Conservation (phyloP, 169 alveolate genomes). For the Plasmodium relictum region DNA sequence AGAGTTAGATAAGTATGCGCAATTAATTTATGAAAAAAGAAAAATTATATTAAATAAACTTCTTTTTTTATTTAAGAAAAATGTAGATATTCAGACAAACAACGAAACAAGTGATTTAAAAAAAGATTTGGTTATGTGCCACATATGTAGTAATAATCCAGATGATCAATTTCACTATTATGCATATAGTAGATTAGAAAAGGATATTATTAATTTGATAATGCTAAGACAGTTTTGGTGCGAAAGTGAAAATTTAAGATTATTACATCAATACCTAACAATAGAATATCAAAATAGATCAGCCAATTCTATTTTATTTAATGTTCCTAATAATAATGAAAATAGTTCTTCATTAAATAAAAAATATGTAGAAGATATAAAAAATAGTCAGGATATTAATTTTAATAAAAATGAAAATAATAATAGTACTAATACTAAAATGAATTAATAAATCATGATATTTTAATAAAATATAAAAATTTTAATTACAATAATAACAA, state of each 20-base stretch:
- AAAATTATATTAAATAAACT: conserved; percentile 32
- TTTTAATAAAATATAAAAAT: background rate
- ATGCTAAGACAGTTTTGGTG: conserved; percentile 75
- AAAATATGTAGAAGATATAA: conserved; percentile 26
- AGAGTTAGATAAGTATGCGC: conserved; percentile 49
- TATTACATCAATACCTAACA: conserved; percentile 42
- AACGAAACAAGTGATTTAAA: conserved; percentile 75
- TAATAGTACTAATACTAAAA: background rate
- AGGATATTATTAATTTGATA: conserved; percentile 70
- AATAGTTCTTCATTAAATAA: conserved; percentile 12
- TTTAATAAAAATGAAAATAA: background rate
- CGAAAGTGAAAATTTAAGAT: conserved; percentile 57
- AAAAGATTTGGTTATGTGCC: conserved; percentile 75
- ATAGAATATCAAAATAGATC: conserved; percentile 66
- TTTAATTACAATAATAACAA: no score
- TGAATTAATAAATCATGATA: background rate
- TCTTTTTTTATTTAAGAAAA: conserved; percentile 51
- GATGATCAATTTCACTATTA: conserved; percentile 77
- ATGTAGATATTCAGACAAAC: conserved; percentile 70
- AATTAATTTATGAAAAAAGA: conserved; percentile 49
- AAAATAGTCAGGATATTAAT: background rate
- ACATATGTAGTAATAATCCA: conserved; percentile 74
- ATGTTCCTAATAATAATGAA: conserved; percentile 8
- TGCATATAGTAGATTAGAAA: conserved; percentile 77
- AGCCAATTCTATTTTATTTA: conserved; percentile 52